Conservation (phyloP, 495 filamentous ascomycete species). For the Penicillium samsonianum region DNA sequence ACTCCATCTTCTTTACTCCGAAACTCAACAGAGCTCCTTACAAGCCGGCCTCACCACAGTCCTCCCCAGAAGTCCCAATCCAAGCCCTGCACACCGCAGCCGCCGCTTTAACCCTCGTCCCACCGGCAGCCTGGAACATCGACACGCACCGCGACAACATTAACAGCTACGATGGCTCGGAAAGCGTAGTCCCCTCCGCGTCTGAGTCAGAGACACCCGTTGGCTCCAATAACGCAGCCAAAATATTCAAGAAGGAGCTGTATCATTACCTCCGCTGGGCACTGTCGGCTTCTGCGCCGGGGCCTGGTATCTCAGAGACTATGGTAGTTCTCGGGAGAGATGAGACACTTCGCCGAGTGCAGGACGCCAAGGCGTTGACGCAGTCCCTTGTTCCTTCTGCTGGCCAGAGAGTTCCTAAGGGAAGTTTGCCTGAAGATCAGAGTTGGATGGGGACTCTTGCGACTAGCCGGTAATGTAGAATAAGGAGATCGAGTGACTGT, state of each 20-base stretch:
- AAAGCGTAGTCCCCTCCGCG: conserved; percentile 14
- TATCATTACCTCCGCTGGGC: conserved; percentile 70
- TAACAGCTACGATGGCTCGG: conserved; percentile 38
- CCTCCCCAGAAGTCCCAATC: conserved; percentile 30
- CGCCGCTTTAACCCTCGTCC: conserved; percentile 42
- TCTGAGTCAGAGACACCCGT: conserved; percentile 4
- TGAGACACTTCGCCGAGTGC: conserved; percentile 57
- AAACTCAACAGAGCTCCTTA: conserved; percentile 39
- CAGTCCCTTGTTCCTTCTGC: conserved; percentile 21
- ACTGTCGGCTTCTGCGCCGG: conserved; percentile 56
- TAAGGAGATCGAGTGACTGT: background rate
- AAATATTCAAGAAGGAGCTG: conserved; percentile 44
- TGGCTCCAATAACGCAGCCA: conserved; percentile 25
- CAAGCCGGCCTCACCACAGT: conserved; percentile 20
- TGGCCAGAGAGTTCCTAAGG: conserved; percentile 26
- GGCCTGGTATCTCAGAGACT: conserved; percentile 57
- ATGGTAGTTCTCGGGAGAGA: conserved; percentile 65
- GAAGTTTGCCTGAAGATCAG: conserved; percentile 27
- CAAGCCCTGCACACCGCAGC: conserved; percentile 42
- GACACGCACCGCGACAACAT: conserved; percentile 44
- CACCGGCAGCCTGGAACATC: conserved; percentile 38
- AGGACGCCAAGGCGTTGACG: conserved; percentile 45
- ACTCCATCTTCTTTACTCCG: conserved; percentile 64
- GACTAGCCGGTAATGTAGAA: conserved; percentile 14
- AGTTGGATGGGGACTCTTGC: conserved; percentile 48